Base-by-base conservation (phyloP, 164 flowering plant species). In the Amborella trichopoda region DNA sequence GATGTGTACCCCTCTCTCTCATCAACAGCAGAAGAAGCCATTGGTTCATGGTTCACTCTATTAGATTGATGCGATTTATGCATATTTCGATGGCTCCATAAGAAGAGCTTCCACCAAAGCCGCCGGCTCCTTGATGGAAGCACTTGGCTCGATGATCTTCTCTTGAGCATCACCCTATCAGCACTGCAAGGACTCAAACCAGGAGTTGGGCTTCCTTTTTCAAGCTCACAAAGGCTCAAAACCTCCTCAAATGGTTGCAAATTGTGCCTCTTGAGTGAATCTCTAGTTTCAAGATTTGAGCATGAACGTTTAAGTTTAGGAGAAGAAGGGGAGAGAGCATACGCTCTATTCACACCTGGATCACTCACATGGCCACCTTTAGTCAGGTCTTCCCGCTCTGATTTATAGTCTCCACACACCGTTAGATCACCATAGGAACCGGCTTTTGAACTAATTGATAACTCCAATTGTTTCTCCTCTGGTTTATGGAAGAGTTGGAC, bases 41-140 rank as follows among this genome's bases (percentile, higher is more conserved):
- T n/a, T n/a, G n/a, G n/a, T n/a, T n/a, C n/a, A n/a, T n/a, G n/a
- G n/a, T n/a, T n/a, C n/a, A n/a, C n/a, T n/a, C n/a, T n/a, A n/a
- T n/a, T n/a, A n/a, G n/a, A n/a, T n/a, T n/a, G n/a, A 59, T 67
- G 65, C 2, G 65, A 50, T 40, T 56, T 68, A 46, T 80, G 81
- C 49, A 73, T 28, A 50, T 85, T 89, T 52, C 95, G 61, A 50
- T 89, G 97, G 65, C 95, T 85, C 97, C 95, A 85, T 13, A 85
- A 80, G 66, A 89, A 85, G 57, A 89, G 56, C 62, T 89, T 89
- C 94, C 95, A 89, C 97, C 95, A 85, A 34, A 89, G 56, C 52
- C 53, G 80, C 61, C 78, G 64, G 48, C 94, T 85, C 56, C 83
- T 68, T 1, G 95, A 85, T 16, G 97, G 95, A 1, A 89, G 77